A percentile compares a stretch with the other conserved stretches of the same genome.
Conservation (phyloP, 164 flowering plant genomes). For the grape (Vitis vinifera) region DNA sequence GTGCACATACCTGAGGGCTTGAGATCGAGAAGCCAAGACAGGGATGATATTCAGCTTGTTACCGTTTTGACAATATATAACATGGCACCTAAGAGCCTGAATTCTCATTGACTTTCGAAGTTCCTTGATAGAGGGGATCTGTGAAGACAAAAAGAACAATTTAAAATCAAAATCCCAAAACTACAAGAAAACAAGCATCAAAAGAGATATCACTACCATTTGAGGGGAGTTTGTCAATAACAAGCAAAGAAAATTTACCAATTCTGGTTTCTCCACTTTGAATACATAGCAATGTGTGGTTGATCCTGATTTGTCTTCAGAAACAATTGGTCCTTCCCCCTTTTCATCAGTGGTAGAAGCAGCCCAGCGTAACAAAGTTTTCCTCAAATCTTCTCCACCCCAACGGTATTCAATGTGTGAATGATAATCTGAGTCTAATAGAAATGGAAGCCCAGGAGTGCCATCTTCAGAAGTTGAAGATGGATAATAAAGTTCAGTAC, state of each 20-base stretch:
- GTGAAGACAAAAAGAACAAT: slow-evolving; percentile 9
- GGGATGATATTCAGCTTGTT: slow-evolving; percentile 74
- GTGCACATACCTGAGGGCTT: slow-evolving; percentile 70
- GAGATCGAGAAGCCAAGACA: slow-evolving; percentile 80
- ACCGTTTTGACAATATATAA: slow-evolving; percentile 61
- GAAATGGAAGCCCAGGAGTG: slow-evolving; percentile 31
- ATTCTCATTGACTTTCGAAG: slow-evolving; percentile 73
- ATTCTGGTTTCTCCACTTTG: slow-evolving; percentile 41
- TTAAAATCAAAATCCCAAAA: neutral
- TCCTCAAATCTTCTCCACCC: slow-evolving; percentile 84
- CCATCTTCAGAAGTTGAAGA: slow-evolving; percentile 49
- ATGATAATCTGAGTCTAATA: slow-evolving; percentile 61
- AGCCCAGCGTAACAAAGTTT: slow-evolving; percentile 79
- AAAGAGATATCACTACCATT: neutral
- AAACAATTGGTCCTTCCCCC: slow-evolving; percentile 41
- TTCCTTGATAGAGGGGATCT: slow-evolving; percentile 78
- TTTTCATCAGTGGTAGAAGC: slow-evolving; percentile 49
- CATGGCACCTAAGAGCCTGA: slow-evolving; percentile 86
- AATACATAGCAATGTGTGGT: slow-evolving; percentile 61
- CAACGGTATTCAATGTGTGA: slow-evolving; percentile 84
- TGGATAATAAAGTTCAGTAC: slow-evolving; percentile 76
- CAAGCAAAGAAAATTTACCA: slow-evolving; percentile 36
- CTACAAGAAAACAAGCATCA: neutral
- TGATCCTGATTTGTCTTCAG: slow-evolving; percentile 51
- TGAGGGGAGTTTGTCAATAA: neutral